These are phyloP conservation scores for Alternaria triticina DNA, from an alignment of 2,329 filamentous ascomycete species.

Conservation along the genomic window DNA sequence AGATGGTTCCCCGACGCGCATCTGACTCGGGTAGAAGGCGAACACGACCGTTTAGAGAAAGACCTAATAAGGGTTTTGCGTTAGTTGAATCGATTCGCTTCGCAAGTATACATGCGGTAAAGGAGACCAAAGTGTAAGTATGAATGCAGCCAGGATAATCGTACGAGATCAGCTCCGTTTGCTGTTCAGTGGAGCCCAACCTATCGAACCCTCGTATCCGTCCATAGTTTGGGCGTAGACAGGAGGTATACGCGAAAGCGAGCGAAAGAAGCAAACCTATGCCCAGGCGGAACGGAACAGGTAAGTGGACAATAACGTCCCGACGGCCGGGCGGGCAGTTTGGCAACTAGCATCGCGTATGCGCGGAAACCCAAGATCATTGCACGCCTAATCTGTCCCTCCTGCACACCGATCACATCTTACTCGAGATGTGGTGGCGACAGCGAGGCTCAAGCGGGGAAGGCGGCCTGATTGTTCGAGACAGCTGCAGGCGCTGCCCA, in stretches of 20 bases:
- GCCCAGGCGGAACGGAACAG: not conserved
- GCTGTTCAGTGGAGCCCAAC: not conserved
- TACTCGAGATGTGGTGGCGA: slow-evolving; percentile 16
- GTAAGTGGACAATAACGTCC: not conserved
- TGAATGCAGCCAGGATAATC: not conserved
- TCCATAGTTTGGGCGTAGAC: not conserved
- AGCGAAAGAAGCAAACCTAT: not conserved
- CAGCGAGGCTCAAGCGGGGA: slow-evolving; percentile 26
- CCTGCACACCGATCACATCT: slow-evolving; percentile 27
- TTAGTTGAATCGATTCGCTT: slow-evolving; percentile 1
- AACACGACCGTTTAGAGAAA: slow-evolving; percentile 36
- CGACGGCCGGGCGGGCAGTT: not conserved
- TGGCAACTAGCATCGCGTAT: not conserved
- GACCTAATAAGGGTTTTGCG: slow-evolving; percentile 25
- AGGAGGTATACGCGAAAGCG: not conserved
- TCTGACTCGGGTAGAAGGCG: slow-evolving; percentile 67
- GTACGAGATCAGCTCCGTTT: not conserved
- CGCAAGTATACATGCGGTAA: not conserved
- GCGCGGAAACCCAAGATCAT: not conserved
- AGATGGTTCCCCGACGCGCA: slow-evolving; percentile 70
- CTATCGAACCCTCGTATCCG: not conserved
- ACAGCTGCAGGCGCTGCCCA: slow-evolving; percentile 16
- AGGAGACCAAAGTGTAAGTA: not conserved
- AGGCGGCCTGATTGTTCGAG: slow-evolving; percentile 16
- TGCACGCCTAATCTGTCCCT: not conserved